A percentile compares a stretch with the other conserved stretches of the same genome.
These are phyloP conservation scores for Hypoxylon trugodes DNA, from an alignment of 495 filamentous ascomycete species.

Conservation along the genomic window DNA sequence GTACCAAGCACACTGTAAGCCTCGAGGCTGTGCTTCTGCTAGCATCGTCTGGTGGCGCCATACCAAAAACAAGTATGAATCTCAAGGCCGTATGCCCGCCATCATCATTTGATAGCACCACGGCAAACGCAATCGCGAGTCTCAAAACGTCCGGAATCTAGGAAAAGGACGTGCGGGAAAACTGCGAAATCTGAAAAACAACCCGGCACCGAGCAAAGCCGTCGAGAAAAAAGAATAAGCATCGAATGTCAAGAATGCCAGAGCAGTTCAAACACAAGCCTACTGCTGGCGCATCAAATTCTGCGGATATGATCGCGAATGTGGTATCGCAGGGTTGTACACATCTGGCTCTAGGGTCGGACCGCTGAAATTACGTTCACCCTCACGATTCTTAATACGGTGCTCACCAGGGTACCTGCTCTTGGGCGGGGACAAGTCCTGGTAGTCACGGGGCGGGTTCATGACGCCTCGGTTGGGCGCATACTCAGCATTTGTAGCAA, in stretches of 20 bases:
- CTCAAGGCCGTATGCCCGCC: too few relatives aligned
- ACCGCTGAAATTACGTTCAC: slow-evolving; percentile 25
- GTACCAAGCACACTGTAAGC: neutral
- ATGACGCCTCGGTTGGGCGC: neutral
- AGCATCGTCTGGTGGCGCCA: too few relatives aligned
- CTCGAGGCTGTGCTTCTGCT: too few relatives aligned
- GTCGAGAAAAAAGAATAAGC: too few relatives aligned
- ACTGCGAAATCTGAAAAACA: too few relatives aligned
- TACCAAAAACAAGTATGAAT: too few relatives aligned
- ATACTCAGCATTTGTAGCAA: neutral
- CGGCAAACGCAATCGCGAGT: too few relatives aligned
- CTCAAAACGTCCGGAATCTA: too few relatives aligned
- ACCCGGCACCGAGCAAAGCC: too few relatives aligned
- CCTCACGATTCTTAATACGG: slow-evolving; percentile 15
- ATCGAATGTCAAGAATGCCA: neutral
- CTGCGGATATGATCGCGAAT: neutral
- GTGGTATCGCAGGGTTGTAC: slow-evolving; percentile 7
- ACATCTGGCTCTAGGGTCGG: slow-evolving; percentile 27
- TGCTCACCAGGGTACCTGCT: slow-evolving; percentile 13
- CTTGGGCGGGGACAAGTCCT: slow-evolving; percentile 10
- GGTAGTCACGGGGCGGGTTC: neutral
- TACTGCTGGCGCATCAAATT: neutral
- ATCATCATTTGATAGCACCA: too few relatives aligned
- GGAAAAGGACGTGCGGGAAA: too few relatives aligned
- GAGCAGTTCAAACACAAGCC: neutral